Base-by-base conservation (phyloP, 768 basidiomycete species). In the Suillus subaureus region DNA sequence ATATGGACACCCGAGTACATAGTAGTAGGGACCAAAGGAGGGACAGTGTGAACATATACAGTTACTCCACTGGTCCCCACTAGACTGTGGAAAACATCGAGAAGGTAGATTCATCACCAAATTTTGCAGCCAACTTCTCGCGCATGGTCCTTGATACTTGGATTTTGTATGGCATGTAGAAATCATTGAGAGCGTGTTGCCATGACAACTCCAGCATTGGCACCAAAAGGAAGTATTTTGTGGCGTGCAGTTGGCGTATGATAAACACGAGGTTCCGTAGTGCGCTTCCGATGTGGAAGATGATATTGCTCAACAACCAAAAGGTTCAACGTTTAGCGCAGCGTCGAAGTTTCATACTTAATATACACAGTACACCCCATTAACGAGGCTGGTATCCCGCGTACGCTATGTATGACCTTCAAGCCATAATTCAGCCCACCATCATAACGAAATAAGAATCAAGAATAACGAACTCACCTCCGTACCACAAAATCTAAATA, bases 161-260 rank as follows among this genome's bases (percentile, higher is more conserved):
- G 57, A 97, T 90, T 75, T 88, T 89, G 78, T 93, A 99, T 1
- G 97, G 97, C 93, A 97, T 97, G 75, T 93, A 93, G 81, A 97
- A 99, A 79, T 99, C 97, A 73, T 94, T 94, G 55, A 99, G 84
- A 26, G 91, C 97, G 70, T 97, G 90, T 74, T 94, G 92, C 97
- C 97, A 99, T 67, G 95, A 95, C 42, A 97, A 81, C 77, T 97
- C 97, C 78, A 4, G 16, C 28, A 18, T 8, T 52, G 28, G 18
- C 28, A 18, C 51, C 49, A 51, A 28, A 51, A 51, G 23, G 3
- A 28, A 52, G 28, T 28, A 52, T 9, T 28, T 28, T 9, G 51
- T 28, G 49, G 49, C 15, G 7, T 49, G 6, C 23, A 23, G 23
- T 51, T 7, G 49, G 23, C 23, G 15, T 15, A 26, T 26, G 26